These are phyloP conservation scores for Penstemon barbatus DNA, from an alignment of 257 asterid species.

Conservation along the genomic window DNA sequence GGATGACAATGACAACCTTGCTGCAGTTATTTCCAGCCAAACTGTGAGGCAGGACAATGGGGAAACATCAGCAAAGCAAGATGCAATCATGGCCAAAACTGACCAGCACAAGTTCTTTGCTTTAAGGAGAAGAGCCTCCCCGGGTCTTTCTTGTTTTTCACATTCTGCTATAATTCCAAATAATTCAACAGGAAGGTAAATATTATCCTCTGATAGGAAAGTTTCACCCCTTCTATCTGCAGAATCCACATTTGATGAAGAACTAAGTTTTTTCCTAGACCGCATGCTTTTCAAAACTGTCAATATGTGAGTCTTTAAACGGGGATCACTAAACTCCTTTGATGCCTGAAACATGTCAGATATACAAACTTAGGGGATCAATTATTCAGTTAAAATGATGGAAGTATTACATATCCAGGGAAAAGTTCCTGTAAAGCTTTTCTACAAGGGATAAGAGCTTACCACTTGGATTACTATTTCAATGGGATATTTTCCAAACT, in stretches of 20 bases:
- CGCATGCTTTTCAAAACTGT: conserved; percentile 90
- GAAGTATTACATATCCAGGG: conserved; percentile 10
- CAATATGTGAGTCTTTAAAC: conserved; percentile 76
- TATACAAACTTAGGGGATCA: conserved; percentile 27
- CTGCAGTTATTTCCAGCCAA: conserved; percentile 98
- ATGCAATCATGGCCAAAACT: conserved; percentile 89
- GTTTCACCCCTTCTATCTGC: conserved; percentile 46
- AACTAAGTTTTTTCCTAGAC: conserved; percentile 54
- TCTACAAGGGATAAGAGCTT: conserved; percentile 38
- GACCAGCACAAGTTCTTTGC: conserved; percentile 98
- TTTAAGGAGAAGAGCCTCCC: conserved; percentile 87
- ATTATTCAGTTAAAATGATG: conserved; percentile 22
- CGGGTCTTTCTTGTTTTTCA: conserved; percentile 82
- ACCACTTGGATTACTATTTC: conserved; percentile 88
- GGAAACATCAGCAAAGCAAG: conserved; percentile 92
- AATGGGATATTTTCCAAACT: conserved; percentile 79
- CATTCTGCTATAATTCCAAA: conserved; percentile 93
- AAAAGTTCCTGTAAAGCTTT: conserved; percentile 21
- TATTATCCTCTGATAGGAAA: conserved; percentile 48
- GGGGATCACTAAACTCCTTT: conserved; percentile 76
- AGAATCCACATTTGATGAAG: conserved; percentile 51
- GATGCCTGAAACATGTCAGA: conserved; percentile 65
- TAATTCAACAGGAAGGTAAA: conserved; percentile 73
- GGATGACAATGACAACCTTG: conserved; percentile 59
- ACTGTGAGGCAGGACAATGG: conserved; percentile 82